Base-by-base conservation (phyloP, 345 rosid genomes). In the Arabidopsis suecica region DNA sequence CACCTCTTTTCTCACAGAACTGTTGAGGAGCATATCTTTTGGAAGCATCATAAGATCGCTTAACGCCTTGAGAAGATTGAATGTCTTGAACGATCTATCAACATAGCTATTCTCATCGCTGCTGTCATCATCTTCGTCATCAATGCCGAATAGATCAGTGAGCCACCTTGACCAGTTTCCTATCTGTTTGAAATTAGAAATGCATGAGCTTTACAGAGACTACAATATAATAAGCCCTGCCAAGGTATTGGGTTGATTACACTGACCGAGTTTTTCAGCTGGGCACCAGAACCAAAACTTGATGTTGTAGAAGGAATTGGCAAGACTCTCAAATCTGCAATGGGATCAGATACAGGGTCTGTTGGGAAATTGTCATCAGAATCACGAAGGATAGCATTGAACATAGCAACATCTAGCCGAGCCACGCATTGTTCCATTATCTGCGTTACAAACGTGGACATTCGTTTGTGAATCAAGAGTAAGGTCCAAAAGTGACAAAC, bases 21-120 rank as follows among this genome's bases (percentile, higher is more conserved):
- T 83, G 78, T 84, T 81, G 72, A 90, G 80, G 58, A 94, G 96
- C 97, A 91, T 83, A 77, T 90, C 97, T 78, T 91, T 91, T n/a
- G 98, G 97, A 79, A 94, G 96, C 97, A 94, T 94, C 98, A 91
- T 90, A 41, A 94, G 95, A 82, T 91, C 97, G 75, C 97, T 94
- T 68, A 91, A 75, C 2, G 98, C 95, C 75, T 90, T 88, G 32
- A 94, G 93, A 69, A 90, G 97, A 84, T 80, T 81, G 78, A 94
- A 94, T 68, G 91, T 74, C 78, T 90, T 90, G 72, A 88, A 88
- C 22, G 95, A 84, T 30, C 78, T 53, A 38, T 87, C 91, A 47
- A 56, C 78, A 32, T 78, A 72, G 59, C 76, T 82, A 62, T 62
- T 71, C 34, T 73, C 87, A 69, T 79, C 83, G 14, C 68, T 49